Evolutionary conservation across 306 rosid species (phyloP).

Genomic region (Prunus persica): Prunus_persica_NCBIv2 NC_034014.1:27549501-27550000

Average conservation of each 20-base stretch:
- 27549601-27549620: too few relatives aligned
- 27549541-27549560: constrained; percentile 45
- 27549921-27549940: constrained; percentile 84
- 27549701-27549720: constrained; percentile 11
- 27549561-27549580: neutral
- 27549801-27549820: neutral
- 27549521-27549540: constrained; percentile 40
- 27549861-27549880: neutral
- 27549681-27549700: neutral
- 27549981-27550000: constrained; percentile 86
- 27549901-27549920: constrained; percentile 71
- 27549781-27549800: neutral
- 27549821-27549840: neutral
- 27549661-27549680: neutral
- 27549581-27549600: neutral
- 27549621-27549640: neutral
- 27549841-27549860: neutral
- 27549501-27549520: constrained; percentile 29
- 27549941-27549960: constrained; percentile 73
- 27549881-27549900: constrained; percentile 26
- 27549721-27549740: neutral
- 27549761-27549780: neutral
- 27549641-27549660: neutral
- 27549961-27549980: constrained; percentile 86
- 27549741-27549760: neutral